A percentile compares a stretch with the other conserved stretches of the same genome.
Conservation (phyloP, 164 flowering plant genomes). For the Liriodendron chinense region DNA sequence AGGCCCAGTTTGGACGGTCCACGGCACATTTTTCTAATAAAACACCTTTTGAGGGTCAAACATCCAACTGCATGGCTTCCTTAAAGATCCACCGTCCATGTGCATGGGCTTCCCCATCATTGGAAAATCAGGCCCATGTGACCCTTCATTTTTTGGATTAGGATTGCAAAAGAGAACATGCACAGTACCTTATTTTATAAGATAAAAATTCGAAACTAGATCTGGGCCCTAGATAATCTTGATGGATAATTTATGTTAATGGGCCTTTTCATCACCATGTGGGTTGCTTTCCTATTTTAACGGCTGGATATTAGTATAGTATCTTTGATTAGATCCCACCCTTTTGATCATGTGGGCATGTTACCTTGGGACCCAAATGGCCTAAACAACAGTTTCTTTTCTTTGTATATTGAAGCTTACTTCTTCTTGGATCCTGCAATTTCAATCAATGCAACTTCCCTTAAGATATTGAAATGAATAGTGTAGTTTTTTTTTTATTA, state of each 20-base stretch:
- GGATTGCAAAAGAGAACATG: background rate
- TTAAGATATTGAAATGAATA: background rate
- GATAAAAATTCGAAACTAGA: background rate
- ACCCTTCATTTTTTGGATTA: background rate
- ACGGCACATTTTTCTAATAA: background rate
- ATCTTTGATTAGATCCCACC: background rate
- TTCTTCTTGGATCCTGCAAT: background rate
- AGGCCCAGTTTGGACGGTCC: background rate
- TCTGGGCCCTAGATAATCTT: background rate
- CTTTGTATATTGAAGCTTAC: background rate
- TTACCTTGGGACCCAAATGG: background rate
- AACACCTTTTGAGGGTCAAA: background rate
- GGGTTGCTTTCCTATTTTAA: background rate
- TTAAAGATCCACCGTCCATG: background rate
- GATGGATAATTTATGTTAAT: background rate
- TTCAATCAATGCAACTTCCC: background rate
- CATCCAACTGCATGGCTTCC: background rate
- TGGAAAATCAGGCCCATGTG: background rate
- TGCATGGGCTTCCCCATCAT: background rate
- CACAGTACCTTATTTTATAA: background rate
- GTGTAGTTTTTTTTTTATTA: no score
- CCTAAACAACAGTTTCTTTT: background rate
- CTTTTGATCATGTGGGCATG: background rate
- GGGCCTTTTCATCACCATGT: background rate
- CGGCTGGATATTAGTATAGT: background rate